These are phyloP conservation scores for Pleurotus pulmonarius DNA, from an alignment of 768 basidiomycete genomes.

Conservation along the genomic window DNA sequence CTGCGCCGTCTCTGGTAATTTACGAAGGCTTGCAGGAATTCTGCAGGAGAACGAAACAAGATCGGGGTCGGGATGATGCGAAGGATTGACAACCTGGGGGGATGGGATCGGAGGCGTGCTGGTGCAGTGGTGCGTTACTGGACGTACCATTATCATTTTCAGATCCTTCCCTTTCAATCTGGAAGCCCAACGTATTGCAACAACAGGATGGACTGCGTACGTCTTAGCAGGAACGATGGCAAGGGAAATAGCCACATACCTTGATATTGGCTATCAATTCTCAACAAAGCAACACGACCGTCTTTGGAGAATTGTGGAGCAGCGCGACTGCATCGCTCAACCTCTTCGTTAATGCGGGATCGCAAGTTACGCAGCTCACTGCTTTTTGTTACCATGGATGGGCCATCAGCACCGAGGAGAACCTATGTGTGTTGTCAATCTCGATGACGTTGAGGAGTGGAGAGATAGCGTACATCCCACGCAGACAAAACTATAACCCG, in stretches of 20 bases:
- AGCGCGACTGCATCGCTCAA: neutral
- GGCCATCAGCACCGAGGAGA: neutral
- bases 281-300: neutral
- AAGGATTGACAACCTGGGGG: neutral
- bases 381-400: neutral
- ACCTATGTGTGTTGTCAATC: neutral
- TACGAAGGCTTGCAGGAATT: neutral
- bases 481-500: neutral
- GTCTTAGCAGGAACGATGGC: too few species aligned
- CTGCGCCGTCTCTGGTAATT: neutral
- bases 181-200: neutral
- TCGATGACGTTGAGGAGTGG: too few species aligned
- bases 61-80: neutral
- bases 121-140: neutral
- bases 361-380: neutral
- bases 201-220: neutral
- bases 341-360: neutral
- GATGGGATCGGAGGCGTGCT: neutral
- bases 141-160: neutral
- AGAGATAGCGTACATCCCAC: neutral
- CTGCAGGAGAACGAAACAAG: conserved; percentile 1
- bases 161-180: conserved; percentile 2
- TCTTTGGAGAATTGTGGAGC: conserved; percentile 1
- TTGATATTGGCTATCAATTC: neutral
- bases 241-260: neutral